phyloP scores from a whole-genome alignment of 1,139 yeast genomes.

The Scheffersomyces quercinus region DNA sequence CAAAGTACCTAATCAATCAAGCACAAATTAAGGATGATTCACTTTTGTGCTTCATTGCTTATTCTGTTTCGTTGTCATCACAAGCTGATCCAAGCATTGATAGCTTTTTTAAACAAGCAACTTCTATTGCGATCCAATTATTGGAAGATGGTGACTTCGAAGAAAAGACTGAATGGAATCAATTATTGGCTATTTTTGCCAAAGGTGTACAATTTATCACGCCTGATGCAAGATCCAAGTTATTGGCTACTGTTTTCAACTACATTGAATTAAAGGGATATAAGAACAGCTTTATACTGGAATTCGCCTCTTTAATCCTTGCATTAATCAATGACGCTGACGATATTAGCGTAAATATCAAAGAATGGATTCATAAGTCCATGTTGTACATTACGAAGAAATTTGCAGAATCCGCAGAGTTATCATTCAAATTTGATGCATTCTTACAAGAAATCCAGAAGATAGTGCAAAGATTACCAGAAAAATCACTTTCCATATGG shows the following conservation, averaged over 20 bases:
- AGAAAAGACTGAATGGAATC: constrained; percentile 12
- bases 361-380: constrained; percentile 49
- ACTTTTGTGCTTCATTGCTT: constrained; percentile 23
- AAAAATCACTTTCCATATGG: constrained; percentile 31
- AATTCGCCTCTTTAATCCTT: constrained; percentile 23
- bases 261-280: constrained; percentile 14
- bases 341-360: constrained; percentile 7
- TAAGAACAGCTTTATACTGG: constrained; percentile 25
- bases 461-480: constrained; percentile 14
- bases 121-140: constrained; percentile 6
- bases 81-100: constrained; percentile 3
- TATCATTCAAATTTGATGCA: constrained; percentile 33
- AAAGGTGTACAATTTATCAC: constrained; percentile 12
- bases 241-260: constrained; percentile 14
- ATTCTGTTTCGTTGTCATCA: constrained; percentile 15
- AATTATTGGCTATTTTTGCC: constrained; percentile 13
- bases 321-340: constrained; percentile 9
- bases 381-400: constrained; percentile 61
- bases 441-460: constrained; percentile 23
- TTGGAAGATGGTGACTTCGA: constrained; percentile 3
- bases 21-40: constrained; percentile 17
- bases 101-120: constrained; percentile 9
- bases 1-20: constrained; percentile 16
- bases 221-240: background rate
- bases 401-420: constrained; percentile 51